Conservation (phyloP, 2,329 filamentous ascomycete genomes). For the Colletotrichum aenigma region DNA sequence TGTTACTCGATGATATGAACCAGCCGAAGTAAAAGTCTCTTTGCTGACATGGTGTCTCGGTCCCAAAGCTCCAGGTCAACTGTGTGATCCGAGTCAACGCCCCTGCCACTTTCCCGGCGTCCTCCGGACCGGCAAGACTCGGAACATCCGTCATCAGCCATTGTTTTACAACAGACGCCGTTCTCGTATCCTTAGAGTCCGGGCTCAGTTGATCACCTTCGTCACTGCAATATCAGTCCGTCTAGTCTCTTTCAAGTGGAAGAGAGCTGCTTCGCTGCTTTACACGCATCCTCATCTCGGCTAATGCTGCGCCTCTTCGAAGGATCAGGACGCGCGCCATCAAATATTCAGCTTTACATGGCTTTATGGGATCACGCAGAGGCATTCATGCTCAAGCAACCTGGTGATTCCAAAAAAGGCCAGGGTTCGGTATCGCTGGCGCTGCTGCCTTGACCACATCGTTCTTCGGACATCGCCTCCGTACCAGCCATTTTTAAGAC, state of each 20-base stretch:
- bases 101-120: neutral
- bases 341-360: neutral
- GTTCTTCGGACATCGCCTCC: neutral
- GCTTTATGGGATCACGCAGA: neutral
- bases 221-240: neutral
- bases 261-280: neutral
- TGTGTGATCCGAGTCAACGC: neutral
- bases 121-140: neutral
- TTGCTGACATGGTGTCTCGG: neutral
- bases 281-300: neutral
- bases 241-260: neutral
- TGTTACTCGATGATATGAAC: neutral
- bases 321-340: neutral
- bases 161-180: neutral
- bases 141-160: neutral
- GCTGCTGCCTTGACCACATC: neutral
- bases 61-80: neutral
- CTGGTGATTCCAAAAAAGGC: neutral
- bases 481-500: neutral
- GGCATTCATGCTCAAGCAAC: neutral
- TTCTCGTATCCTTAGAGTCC: neutral
- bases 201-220: neutral
- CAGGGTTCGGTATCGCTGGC: neutral
- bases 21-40: neutral
- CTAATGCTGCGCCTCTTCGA: neutral